These are phyloP conservation scores for Sporisorium graminicola DNA, from an alignment of 1,284 basidiomycete genomes.

Conservation along the genomic window DNA sequence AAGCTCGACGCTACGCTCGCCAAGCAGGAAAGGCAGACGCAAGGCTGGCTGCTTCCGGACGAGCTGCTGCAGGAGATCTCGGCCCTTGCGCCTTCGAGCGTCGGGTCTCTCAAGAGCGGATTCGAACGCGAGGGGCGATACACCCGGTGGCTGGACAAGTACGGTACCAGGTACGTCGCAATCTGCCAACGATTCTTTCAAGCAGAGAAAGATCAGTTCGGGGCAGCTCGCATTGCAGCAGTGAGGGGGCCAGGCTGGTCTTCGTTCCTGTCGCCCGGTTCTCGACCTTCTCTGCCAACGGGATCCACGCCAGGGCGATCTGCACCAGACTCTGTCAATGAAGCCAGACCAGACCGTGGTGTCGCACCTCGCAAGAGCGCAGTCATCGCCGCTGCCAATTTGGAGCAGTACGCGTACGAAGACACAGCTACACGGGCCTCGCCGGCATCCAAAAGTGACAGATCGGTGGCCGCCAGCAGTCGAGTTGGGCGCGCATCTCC, in stretches of 20 bases:
- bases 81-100: constrained; percentile 18
- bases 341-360: neutral
- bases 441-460: constrained; percentile 1
- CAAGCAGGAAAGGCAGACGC: constrained; percentile 9
- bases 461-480: neutral
- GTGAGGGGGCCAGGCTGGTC: constrained; percentile 5
- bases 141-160: constrained; percentile 18
- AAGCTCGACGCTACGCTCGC: constrained; percentile 29
- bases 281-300: neutral
- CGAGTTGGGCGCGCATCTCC: constrained; percentile 1
- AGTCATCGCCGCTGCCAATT: constrained; percentile 12
- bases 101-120: neutral
- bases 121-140: constrained; percentile 10
- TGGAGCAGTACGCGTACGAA: constrained; percentile 26
- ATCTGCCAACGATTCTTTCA: constrained; percentile 26
- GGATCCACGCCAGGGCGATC: neutral
- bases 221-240: neutral
- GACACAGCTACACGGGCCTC: constrained; percentile 5
- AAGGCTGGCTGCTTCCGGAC: constrained; percentile 27
- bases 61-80: constrained; percentile 33
- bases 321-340: neutral
- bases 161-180: constrained; percentile 26
- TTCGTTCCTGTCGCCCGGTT: neutral
- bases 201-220: neutral
- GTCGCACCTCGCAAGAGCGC: constrained; percentile 29